Evolutionary conservation across 108 stramenopile genomes (phyloP).

Genomic region (Cyclotella sp.): DNA sequence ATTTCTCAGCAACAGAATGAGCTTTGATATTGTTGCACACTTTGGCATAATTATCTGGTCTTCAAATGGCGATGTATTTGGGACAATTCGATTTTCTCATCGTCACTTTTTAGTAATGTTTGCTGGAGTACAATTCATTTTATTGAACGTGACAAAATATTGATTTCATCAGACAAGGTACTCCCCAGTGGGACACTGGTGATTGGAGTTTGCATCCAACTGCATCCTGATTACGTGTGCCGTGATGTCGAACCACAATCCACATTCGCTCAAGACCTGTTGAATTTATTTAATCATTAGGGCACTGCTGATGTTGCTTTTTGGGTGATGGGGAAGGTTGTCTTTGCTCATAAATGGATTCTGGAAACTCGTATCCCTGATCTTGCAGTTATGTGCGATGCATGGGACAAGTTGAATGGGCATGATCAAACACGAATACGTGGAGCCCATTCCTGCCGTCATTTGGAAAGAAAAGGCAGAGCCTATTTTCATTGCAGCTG

Average conservation of each 20-base stretch:
- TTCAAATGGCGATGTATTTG: not conserved
- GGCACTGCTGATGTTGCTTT: not conserved
- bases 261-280: not conserved
- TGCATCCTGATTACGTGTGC: not conserved
- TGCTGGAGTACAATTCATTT: too few species aligned
- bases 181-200: not conserved
- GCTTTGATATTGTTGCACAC: not conserved
- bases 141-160: too few species aligned
- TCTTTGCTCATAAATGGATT: conserved; percentile 7
- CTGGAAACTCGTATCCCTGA: not conserved
- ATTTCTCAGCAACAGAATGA: not conserved
- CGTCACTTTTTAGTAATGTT: too few species aligned
- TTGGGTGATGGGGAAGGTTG: not conserved
- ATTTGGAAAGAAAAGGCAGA: not conserved
- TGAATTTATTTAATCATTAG: not conserved
- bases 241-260: not conserved
- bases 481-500: not conserved
- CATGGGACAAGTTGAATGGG: not conserved
- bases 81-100: too few species aligned
- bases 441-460: not conserved
- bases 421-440: conserved; percentile 1
- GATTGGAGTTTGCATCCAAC: not conserved
- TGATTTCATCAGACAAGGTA: too few species aligned
- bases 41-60: not conserved
- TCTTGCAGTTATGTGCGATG: conserved; percentile 8